phyloP scores from a whole-genome alignment of 371 early-diverging fungal species.

The Basidiobolus meristosporus region DNA sequence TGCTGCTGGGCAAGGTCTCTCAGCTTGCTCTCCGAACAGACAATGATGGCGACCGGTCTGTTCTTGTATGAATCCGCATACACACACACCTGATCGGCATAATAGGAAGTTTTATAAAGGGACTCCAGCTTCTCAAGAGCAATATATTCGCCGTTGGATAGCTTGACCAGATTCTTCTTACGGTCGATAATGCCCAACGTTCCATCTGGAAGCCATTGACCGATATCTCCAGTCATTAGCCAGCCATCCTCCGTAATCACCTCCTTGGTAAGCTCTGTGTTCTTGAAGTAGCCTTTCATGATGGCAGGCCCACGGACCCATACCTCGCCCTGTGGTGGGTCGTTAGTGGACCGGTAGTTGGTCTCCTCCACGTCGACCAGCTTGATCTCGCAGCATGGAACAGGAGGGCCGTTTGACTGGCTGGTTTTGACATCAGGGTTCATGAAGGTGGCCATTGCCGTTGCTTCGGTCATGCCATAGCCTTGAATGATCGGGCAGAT shows the following conservation, averaged over 20 bases:
- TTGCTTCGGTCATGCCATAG: conserved; percentile 58
- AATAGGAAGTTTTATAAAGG: conserved; percentile 59
- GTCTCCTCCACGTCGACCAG: conserved; percentile 75
- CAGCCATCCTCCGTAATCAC: conserved; percentile 71
- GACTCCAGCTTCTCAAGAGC: conserved; percentile 95
- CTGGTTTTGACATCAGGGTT: conserved; percentile 31
- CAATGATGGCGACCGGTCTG: conserved; percentile 44
- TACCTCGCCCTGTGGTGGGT: conserved; percentile 72
- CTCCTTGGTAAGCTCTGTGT: conserved; percentile 52
- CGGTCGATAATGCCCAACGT: conserved; percentile 42
- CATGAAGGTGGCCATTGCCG: conserved; percentile 43
- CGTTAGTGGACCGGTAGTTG: conserved; percentile 43
- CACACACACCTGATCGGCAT: conserved; percentile 68
- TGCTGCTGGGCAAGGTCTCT: no score
- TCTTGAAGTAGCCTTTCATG: conserved; percentile 61
- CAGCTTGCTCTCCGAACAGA: no score
- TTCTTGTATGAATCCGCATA: conserved; percentile 54
- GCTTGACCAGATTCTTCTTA: no score
- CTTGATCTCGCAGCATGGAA: conserved; percentile 69
- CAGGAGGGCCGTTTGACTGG: conserved; percentile 60
- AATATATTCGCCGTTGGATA: no score
- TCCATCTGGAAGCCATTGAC: conserved; percentile 51
- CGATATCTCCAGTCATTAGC: conserved; percentile 92
- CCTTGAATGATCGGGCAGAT: conserved; percentile 79
- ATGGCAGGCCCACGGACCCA: conserved; percentile 69